These are phyloP conservation scores for Fibroporia radiculosa DNA, from an alignment of 768 basidiomycete species.

Conservation along the genomic window DNA sequence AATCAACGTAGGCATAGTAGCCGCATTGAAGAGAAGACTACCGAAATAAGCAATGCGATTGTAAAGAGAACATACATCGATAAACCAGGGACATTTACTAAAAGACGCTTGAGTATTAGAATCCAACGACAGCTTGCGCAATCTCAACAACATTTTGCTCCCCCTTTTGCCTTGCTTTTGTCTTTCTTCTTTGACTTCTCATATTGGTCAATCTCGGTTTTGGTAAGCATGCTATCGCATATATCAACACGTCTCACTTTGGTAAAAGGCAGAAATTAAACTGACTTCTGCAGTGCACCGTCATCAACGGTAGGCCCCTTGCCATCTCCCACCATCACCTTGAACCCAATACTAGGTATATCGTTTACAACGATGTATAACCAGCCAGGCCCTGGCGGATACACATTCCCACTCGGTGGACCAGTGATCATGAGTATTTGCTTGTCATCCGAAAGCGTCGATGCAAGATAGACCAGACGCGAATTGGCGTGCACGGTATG, in stretches of 20 bases:
- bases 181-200: conserved; percentile 26
- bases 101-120: no score
- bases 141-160: no score
- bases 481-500: conserved; percentile 72
- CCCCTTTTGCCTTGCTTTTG: conserved; percentile 1
- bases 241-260: background rate
- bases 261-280: background rate
- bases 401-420: conserved; percentile 56
- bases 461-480: conserved; percentile 61
- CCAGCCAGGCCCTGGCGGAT: conserved; percentile 81
- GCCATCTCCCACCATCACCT: conserved; percentile 66
- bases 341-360: conserved; percentile 55
- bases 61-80: no score
- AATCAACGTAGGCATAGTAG: no score
- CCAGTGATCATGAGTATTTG: conserved; percentile 48
- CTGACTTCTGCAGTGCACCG: conserved; percentile 51
- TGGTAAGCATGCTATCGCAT: conserved; percentile 37
- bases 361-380: conserved; percentile 58
- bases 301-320: conserved; percentile 49
- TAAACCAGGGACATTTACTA: no score
- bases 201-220: conserved; percentile 44
- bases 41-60: background rate
- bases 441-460: conserved; percentile 34
- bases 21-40: background rate
- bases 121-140: no score